phyloP scores from a whole-genome alignment of 192 early-diverging fungal genomes.

The Linnemannia elongata region DNA sequence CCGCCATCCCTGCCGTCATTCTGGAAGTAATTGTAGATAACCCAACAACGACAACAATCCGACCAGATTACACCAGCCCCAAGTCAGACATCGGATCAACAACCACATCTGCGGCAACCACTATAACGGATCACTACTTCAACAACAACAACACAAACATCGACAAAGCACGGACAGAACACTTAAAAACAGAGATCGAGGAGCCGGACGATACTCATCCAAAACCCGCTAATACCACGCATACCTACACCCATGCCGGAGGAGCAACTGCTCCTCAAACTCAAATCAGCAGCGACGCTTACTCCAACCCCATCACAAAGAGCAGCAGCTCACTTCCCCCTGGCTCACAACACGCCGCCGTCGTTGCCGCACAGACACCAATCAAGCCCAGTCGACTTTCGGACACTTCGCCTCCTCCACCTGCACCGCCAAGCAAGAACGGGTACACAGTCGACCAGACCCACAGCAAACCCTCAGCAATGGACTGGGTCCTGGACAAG shows the following conservation, averaged over 20 bases:
- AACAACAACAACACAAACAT: not conserved
- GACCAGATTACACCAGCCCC: not conserved
- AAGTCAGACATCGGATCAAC: not conserved
- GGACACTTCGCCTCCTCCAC: not conserved
- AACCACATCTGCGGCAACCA: not conserved
- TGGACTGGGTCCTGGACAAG: not conserved
- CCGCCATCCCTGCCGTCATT: not conserved
- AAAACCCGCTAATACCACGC: not conserved
- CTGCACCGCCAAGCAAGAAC: not conserved
- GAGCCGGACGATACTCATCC: not conserved
- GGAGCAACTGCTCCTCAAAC: not conserved
- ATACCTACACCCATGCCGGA: not conserved
- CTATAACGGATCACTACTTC: not conserved
- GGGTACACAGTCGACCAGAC: not conserved
- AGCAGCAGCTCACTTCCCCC: not conserved
- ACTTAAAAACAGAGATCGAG: not conserved
- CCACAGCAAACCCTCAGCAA: not conserved
- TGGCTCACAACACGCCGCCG: not conserved
- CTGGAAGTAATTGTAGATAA: not conserved
- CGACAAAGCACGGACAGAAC: not conserved
- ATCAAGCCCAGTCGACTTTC: not conserved
- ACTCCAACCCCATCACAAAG: not conserved
- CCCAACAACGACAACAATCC: not conserved
- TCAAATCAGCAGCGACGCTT: not conserved
- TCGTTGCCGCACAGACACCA: not conserved